Evolutionary conservation across 225 moss, liverwort and hornwort species (phyloP), one percentile per base, ranked within the genome.

Genomic region (Lunularia cruciata): DNA sequence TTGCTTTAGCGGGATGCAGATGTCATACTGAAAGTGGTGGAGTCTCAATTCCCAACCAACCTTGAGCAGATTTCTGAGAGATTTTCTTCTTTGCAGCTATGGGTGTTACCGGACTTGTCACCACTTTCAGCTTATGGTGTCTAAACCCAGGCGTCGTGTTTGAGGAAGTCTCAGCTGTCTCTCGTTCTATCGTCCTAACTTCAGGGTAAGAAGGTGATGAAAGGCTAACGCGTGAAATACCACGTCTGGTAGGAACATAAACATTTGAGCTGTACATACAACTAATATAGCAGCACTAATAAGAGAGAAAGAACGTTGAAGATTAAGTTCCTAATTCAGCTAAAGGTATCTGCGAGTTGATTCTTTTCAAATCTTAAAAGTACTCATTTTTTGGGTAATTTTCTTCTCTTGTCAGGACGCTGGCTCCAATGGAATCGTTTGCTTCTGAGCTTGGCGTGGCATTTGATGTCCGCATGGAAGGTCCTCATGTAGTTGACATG

Each of bases 141-240:
- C 78, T 90, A 61, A 86, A 90, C 51, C 90, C 90, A 37, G 90
- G 79, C 25, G 86, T 86, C 23, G 87, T 87, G 36, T 90, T 90
- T 73, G 78, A 84, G 71, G 81, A 86, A 62, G 72, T 90, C 67
- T 73, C 83, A 38, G 71, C 57, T 47, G 76, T 43, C 47, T 75
- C 83, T 57, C 83, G 85, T 28, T 84, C 86, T 34, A 82, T 90
- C 61, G 83, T 90, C 73, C 83, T 90, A 25, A 90, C 90, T 25
- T 90, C 90, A 72, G 90, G 90, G 87, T 89, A 79, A 81, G 73
- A n/a, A n/a, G n/a, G n/a, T n/a, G n/a, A n/a, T n/a, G n/a, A n/a
- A n/a, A n/a, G n/a, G n/a, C 26, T 1, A 48, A 15, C n/a, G n/a
- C n/a, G 31, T n/a, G n/a, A 23, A 45, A 38, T 40, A 34, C 11